Conservation (phyloP, 441 rosid genomes). For the Biscutella auriculata region DNA sequence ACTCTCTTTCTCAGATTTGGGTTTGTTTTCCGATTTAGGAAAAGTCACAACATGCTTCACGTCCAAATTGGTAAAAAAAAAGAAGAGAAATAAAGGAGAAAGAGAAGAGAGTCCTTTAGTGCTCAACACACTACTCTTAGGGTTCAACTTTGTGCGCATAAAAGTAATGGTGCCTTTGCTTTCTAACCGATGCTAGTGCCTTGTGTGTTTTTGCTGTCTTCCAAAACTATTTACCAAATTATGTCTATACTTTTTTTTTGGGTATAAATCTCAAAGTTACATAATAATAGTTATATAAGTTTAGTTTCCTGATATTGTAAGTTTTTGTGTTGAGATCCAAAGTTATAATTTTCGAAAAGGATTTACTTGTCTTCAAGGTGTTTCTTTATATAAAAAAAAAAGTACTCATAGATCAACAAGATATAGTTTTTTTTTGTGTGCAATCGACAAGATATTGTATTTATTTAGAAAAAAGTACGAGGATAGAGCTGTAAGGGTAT, state of each 20-base stretch:
- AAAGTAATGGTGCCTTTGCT: slow-evolving; percentile 20
- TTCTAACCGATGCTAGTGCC: slow-evolving; percentile 24
- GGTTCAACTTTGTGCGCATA: slow-evolving; percentile 15
- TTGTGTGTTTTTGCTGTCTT: slow-evolving; percentile 15
- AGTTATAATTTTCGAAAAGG: not conserved
- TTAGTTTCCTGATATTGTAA: not conserved
- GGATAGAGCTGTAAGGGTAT: slow-evolving; percentile 15
- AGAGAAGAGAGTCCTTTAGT: slow-evolving; percentile 7
- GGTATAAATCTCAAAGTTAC: not conserved
- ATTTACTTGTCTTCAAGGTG: slow-evolving; percentile 4
- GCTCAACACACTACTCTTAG: slow-evolving; percentile 15
- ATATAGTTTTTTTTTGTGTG: slow-evolving; percentile 3
- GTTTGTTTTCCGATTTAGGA: slow-evolving; percentile 16
- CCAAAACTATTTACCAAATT: slow-evolving; percentile 17
- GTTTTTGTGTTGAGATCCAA: not conserved
- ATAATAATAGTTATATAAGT: not conserved
- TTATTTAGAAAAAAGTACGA: slow-evolving; percentile 4
- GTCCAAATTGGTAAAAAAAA: slow-evolving; percentile 7
- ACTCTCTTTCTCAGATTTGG: slow-evolving; percentile 1
- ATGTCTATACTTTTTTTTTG: not conserved
- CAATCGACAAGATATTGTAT: too few relatives aligned
- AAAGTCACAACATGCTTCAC: slow-evolving; percentile 13
- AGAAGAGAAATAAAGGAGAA: not conserved
- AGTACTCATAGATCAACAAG: slow-evolving; percentile 4
- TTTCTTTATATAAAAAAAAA: not conserved